These are phyloP conservation scores for Phytophthora macrochlamydospora DNA, from an alignment of 352 stramenopile species.

Conservation along the genomic window DNA sequence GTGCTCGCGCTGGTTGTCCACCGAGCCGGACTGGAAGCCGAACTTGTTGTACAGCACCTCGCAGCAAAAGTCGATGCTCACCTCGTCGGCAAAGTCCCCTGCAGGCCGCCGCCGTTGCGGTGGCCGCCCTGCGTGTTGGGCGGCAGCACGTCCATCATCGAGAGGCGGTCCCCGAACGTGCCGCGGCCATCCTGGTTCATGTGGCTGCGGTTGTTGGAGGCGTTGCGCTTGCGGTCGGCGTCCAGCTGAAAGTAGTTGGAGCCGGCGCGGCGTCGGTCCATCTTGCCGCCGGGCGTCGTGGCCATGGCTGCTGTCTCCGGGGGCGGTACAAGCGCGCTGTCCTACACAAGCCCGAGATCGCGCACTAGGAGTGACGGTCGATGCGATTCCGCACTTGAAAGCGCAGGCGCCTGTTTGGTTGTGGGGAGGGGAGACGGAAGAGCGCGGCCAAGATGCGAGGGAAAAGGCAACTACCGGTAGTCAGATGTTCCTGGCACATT, in stretches of 20 bases:
- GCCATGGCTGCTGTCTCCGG: constrained; percentile 23
- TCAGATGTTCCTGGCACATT: not conserved
- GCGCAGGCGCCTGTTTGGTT: constrained; percentile 13
- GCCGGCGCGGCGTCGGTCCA: constrained; percentile 68
- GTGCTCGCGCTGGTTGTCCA: constrained; percentile 83
- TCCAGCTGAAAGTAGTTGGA: constrained; percentile 89
- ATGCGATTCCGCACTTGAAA: constrained; percentile 12
- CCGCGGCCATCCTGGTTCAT: constrained; percentile 51
- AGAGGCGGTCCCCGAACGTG: constrained; percentile 62
- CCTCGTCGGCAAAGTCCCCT: constrained; percentile 79
- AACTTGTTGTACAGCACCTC: constrained; percentile 78
- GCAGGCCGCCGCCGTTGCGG: constrained; percentile 44
- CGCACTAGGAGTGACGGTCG: constrained; percentile 19
- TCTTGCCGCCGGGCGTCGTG: constrained; percentile 42
- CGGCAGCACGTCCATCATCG: constrained; percentile 70
- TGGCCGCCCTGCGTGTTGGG: constrained; percentile 33
- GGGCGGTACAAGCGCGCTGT: not conserved
- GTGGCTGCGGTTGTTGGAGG: constrained; percentile 44
- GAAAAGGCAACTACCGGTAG: not conserved
- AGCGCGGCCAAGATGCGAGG: not conserved
- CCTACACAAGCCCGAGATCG: not conserved
- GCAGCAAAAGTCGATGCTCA: constrained; percentile 77
- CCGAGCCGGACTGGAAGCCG: constrained; percentile 69
- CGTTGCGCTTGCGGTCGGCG: constrained; percentile 76
- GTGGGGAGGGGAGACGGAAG: not conserved